A percentile compares a stretch with the other conserved stretches of the same genome.
phyloP scores from a whole-genome alignment of 495 filamentous ascomycete genomes.

The Neurospora sp. region DNA sequence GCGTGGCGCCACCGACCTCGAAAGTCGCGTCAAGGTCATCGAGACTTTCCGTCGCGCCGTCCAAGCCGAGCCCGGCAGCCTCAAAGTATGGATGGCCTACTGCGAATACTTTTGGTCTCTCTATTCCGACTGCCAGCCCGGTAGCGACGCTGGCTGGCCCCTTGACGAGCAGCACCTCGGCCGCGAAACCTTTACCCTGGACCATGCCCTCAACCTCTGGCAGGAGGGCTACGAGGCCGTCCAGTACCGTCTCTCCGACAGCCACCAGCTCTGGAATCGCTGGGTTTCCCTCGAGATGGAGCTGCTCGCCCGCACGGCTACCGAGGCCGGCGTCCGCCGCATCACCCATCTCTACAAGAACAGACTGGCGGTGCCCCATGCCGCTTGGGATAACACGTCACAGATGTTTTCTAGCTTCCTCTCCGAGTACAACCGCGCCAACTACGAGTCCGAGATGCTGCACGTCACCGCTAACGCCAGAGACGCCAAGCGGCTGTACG shows the following conservation, averaged over 20 bases:
- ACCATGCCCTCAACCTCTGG: slow-evolving; percentile 69
- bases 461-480: slow-evolving; percentile 53
- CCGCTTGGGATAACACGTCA: slow-evolving; percentile 76
- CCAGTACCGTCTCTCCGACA: slow-evolving; percentile 73
- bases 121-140: slow-evolving; percentile 52
- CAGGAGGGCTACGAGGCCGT: slow-evolving; percentile 67
- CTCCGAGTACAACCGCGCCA: slow-evolving; percentile 60
- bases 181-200: slow-evolving; percentile 69
- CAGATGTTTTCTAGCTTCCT: slow-evolving; percentile 74
- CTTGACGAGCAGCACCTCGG: slow-evolving; percentile 68
- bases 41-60: slow-evolving; percentile 75
- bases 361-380: slow-evolving; percentile 70
- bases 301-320: slow-evolving; percentile 43
- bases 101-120: slow-evolving; percentile 78
- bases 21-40: slow-evolving; percentile 59
- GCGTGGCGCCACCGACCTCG: slow-evolving; percentile 40
- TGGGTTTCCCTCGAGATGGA: slow-evolving; percentile 54
- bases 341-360: slow-evolving; percentile 61
- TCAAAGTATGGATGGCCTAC: slow-evolving; percentile 80
- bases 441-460: slow-evolving; percentile 75
- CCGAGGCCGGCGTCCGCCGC: slow-evolving; percentile 49
- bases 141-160: slow-evolving; percentile 52
- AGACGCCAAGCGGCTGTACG: slow-evolving; percentile 60
- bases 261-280: slow-evolving; percentile 81
- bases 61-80: slow-evolving; percentile 70